Conservation (phyloP, 1,139 yeast genomes). For the Meyerozyma guilliermondii region DNA sequence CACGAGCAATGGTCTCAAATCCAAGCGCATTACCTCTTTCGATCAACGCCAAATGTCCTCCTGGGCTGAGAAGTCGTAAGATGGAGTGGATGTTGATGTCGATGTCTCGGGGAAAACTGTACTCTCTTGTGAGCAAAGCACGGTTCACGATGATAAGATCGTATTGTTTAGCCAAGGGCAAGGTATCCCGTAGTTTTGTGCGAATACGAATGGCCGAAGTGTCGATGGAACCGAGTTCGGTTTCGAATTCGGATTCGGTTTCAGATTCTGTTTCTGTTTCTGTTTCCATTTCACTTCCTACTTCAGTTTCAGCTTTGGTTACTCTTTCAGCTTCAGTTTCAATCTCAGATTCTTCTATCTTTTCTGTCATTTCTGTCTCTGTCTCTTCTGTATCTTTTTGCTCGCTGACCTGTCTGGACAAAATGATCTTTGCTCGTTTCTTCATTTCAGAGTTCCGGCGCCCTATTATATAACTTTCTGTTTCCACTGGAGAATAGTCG, state of each 20-base stretch:
- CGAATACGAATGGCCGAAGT: slow-evolving; percentile 48
- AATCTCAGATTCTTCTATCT: no score
- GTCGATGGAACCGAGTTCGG: slow-evolving; percentile 53
- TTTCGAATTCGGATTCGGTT: slow-evolving; percentile 7
- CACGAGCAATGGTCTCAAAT: slow-evolving; percentile 82
- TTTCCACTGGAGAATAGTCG: slow-evolving; percentile 53
- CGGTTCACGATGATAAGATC: slow-evolving; percentile 86
- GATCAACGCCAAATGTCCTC: slow-evolving; percentile 70
- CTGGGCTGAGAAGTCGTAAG: slow-evolving; percentile 60
- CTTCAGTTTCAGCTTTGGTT: slow-evolving; percentile 10
- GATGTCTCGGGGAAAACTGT: slow-evolving; percentile 64
- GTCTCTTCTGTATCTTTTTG: slow-evolving; percentile 10
- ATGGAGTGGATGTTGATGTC: slow-evolving; percentile 64
- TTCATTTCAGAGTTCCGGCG: slow-evolving; percentile 61
- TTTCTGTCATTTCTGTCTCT: slow-evolving; percentile 12
- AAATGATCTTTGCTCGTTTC: slow-evolving; percentile 68
- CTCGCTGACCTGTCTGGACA: slow-evolving; percentile 67
- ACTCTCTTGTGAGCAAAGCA: slow-evolving; percentile 59
- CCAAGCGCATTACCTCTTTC: slow-evolving; percentile 92
- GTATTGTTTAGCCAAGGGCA: slow-evolving; percentile 49
- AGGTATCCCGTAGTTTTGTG: slow-evolving; percentile 47
- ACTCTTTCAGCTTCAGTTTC: not conserved
- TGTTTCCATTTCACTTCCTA: slow-evolving; percentile 3
- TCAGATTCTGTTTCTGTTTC: slow-evolving; percentile 10
- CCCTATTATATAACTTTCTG: slow-evolving; percentile 73